Conservation (phyloP, 768 basidiomycete genomes). For the Termitomyces sp. region DNA sequence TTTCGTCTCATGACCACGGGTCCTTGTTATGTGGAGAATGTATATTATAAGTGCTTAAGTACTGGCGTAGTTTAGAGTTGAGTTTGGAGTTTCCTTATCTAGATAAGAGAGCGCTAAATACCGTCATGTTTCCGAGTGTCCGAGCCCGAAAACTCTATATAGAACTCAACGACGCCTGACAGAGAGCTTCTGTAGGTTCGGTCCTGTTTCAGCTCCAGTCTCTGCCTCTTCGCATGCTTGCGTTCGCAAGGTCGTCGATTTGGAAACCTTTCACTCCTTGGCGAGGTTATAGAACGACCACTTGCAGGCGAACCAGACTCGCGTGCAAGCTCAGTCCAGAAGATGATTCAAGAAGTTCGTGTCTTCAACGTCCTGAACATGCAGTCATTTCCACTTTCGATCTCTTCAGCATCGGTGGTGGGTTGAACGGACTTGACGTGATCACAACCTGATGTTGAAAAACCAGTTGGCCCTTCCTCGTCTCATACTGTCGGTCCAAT, state of each 20-base stretch:
- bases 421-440: slow-evolving; percentile 15
- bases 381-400: slow-evolving; percentile 94
- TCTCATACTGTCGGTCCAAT: slow-evolving; percentile 58
- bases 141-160: neutral
- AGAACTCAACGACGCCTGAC: neutral
- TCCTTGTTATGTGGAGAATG: neutral
- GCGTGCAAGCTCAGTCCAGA: slow-evolving; percentile 5
- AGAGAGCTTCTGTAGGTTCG: neutral
- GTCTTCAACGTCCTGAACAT: slow-evolving; percentile 52
- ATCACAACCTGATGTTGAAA: slow-evolving; percentile 1
- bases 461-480: slow-evolving; percentile 43
- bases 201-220: neutral
- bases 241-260: slow-evolving; percentile 5
- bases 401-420: slow-evolving; percentile 86
- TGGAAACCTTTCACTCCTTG: neutral
- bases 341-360: slow-evolving; percentile 5
- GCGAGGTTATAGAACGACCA: neutral
- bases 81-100: neutral
- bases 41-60: too few relatives aligned
- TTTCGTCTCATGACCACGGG: neutral
- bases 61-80: too few relatives aligned
- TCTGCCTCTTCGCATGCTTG: slow-evolving; percentile 5
- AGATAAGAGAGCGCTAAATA: neutral
- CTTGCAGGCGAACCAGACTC: slow-evolving; percentile 1
- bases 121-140: slow-evolving; percentile 16